Percentiles rank a stretch among this genome's conserved stretches.
Conservation (phyloP, 306 rosid species). For the Malus asiatica region DNA sequence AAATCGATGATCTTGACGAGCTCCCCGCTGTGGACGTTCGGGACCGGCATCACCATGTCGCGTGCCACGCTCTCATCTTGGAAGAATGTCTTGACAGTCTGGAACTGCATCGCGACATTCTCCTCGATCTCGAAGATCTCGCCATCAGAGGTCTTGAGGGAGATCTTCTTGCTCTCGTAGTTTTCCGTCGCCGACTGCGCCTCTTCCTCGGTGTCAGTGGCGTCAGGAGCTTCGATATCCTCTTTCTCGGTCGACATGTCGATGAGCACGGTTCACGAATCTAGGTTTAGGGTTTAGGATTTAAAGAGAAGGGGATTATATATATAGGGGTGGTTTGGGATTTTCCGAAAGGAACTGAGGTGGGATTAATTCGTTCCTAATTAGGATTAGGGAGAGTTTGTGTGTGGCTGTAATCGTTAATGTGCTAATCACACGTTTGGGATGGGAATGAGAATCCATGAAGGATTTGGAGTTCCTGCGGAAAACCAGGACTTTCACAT, state of each 20-base stretch:
- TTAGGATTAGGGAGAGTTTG: too few species aligned
- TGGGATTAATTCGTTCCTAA: too few species aligned
- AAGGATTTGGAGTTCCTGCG: too few species aligned
- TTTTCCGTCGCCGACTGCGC: neutral
- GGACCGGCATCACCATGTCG: conserved; percentile 8
- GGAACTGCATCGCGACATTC: conserved; percentile 12
- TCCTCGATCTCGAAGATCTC: conserved; percentile 10
- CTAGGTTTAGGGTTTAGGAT: too few species aligned
- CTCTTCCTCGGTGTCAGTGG: neutral
- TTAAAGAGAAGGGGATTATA: too few species aligned
- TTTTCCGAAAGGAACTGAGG: too few species aligned
- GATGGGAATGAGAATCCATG: too few species aligned
- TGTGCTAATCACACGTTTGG: too few species aligned
- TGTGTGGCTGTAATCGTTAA: too few species aligned
- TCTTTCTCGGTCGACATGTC: neutral
- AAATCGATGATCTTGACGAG: conserved; percentile 13
- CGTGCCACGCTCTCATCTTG: neutral
- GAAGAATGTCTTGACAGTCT: conserved; percentile 19
- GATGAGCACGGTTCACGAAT: too few species aligned
- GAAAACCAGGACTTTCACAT: too few species aligned
- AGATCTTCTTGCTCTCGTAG: neutral
- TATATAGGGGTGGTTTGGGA: too few species aligned
- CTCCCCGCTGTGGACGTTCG: conserved; percentile 5
- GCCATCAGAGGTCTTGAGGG: conserved; percentile 8
- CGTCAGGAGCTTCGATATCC: neutral